Percentiles rank a stretch among this genome's conserved stretches.
These are phyloP conservation scores for Pouteria glomerata DNA, from an alignment of 148 eudicot genomes.

Conservation along the genomic window DNA sequence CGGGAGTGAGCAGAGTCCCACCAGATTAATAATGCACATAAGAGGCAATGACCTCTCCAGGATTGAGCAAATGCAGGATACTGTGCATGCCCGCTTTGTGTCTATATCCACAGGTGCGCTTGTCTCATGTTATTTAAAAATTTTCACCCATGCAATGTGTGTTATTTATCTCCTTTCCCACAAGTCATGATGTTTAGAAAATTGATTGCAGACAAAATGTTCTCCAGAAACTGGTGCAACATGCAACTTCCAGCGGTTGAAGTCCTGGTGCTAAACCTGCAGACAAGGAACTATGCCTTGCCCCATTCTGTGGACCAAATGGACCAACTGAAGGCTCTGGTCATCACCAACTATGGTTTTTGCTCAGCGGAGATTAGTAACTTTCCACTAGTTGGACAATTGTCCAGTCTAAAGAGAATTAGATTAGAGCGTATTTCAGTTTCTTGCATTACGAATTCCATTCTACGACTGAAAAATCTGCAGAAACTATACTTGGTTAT, in stretches of 20 bases:
- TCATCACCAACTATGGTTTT: slow-evolving; percentile 21
- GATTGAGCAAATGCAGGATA: slow-evolving; percentile 10
- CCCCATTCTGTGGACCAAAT: slow-evolving; percentile 20
- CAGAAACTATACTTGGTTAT: slow-evolving; percentile 24
- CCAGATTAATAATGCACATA: slow-evolving; percentile 18
- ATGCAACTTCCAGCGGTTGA: slow-evolving; percentile 17
- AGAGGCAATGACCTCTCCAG: slow-evolving; percentile 17
- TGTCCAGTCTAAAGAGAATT: slow-evolving; percentile 23
- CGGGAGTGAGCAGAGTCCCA: slow-evolving; percentile 10
- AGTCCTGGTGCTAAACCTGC: slow-evolving; percentile 25
- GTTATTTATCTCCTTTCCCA: background rate
- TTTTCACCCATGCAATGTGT: no score
- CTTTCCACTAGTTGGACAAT: slow-evolving; percentile 3
- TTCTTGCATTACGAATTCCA: slow-evolving; percentile 3
- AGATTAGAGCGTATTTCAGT: slow-evolving; percentile 22
- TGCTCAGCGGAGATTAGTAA: slow-evolving; percentile 14
- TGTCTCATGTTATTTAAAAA: background rate
- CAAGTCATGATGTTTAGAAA: background rate
- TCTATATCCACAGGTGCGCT: slow-evolving; percentile 30
- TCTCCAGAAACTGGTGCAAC: slow-evolving; percentile 21
- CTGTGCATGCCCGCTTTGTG: slow-evolving; percentile 16
- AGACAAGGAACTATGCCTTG: background rate
- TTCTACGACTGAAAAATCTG: slow-evolving; percentile 16
- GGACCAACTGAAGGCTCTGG: slow-evolving; percentile 15
- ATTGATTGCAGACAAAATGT: slow-evolving; percentile 17